A percentile compares a stretch with the other conserved stretches of the same genome.
Evolutionary conservation across 768 basidiomycete genomes (phyloP).

Genomic region (Termitomyces sp.): DNA sequence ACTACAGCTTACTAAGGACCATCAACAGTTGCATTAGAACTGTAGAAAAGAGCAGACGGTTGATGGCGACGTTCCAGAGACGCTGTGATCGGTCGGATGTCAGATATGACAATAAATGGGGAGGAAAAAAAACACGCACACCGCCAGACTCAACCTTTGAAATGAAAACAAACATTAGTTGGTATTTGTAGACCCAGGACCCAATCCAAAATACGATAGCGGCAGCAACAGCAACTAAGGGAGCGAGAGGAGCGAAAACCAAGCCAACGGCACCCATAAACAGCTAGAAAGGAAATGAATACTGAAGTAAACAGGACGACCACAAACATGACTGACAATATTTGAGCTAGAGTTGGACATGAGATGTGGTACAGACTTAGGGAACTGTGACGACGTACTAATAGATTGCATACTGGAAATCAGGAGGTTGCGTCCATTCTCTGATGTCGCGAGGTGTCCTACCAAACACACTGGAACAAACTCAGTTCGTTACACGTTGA

Average conservation of each 20-base stretch:
- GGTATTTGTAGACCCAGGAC: constrained; percentile 91
- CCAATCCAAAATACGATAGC: constrained; percentile 84
- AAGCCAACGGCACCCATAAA: constrained; percentile 93
- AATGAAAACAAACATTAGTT: constrained; percentile 91
- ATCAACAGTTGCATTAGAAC: constrained; percentile 86
- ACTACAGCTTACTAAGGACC: constrained; percentile 65
- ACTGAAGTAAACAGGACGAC: neutral
- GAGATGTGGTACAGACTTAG: constrained; percentile 5
- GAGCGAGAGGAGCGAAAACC: constrained; percentile 92
- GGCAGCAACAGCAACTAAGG: constrained; percentile 79
- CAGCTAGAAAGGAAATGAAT: constrained; percentile 32
- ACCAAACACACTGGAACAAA: constrained; percentile 56
- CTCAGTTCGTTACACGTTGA: neutral
- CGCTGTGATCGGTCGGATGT: constrained; percentile 40
- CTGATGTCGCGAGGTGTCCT: constrained; percentile 87
- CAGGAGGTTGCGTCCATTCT: constrained; percentile 85
- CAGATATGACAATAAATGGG: neutral
- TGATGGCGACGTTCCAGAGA: constrained; percentile 91
- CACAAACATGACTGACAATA: constrained; percentile 33
- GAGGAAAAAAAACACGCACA: constrained; percentile 37
- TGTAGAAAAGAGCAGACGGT: constrained; percentile 74
- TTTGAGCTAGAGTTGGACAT: constrained; percentile 38
- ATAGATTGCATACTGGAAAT: constrained; percentile 84
- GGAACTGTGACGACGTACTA: constrained; percentile 45
- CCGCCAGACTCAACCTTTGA: constrained; percentile 92